Base-by-base conservation (phyloP, 163 green algal species). In the Chlamydomonas reinhardtii region DNA sequence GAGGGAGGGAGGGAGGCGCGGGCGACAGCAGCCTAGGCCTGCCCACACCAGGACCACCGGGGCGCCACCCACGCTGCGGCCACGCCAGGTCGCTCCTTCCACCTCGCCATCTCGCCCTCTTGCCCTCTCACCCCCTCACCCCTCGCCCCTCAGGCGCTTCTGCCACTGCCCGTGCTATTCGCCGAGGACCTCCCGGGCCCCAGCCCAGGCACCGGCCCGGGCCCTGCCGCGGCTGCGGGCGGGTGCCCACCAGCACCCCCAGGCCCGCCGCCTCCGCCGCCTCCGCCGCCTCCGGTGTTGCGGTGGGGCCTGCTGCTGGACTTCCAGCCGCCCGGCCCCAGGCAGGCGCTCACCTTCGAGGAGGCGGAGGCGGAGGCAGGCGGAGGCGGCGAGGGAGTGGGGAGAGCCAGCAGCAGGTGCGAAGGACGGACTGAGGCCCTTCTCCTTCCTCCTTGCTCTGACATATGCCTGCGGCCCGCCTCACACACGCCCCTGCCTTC, bases 161-260 rank as follows among this genome's bases (percentile, higher is more conserved):
- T 86, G 35, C 80, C 80, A 6, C 27, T 79, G 56, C 80, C 70
- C 14, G 80, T 86, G 25, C 54, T 85, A 2, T 85, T 85, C 27
- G n/a, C 73, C 27, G 69, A 86, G 34, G 59, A 29, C 43, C 32
- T 16, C 34, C 22, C 22, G 19, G 34, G 15, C 20, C 69, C 69
- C 34, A 9, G 35, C 32, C 16, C 32, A 29, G 20, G 16, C 32
- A n/a, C 9, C 1, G 19, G 32, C 32, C 32, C 11, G 2, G 32
- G 25, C 32, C 68, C 16, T 17, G 43, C 43, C 43, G 48, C 48
- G 12, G 48, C 48, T 19, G 48, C 48, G 1, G 11, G 12, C 48
- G 11, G 12, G 8, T 54, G 8, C 43, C 43, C 48, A 56, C 48
- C 1, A 32, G 27, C 66, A 16, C 29, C 43, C 20, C 22, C 77